Percentiles rank a stretch among this genome's conserved stretches.
Conservation (phyloP, 176 grass and related monocot species). For the Oryza coarctata region DNA sequence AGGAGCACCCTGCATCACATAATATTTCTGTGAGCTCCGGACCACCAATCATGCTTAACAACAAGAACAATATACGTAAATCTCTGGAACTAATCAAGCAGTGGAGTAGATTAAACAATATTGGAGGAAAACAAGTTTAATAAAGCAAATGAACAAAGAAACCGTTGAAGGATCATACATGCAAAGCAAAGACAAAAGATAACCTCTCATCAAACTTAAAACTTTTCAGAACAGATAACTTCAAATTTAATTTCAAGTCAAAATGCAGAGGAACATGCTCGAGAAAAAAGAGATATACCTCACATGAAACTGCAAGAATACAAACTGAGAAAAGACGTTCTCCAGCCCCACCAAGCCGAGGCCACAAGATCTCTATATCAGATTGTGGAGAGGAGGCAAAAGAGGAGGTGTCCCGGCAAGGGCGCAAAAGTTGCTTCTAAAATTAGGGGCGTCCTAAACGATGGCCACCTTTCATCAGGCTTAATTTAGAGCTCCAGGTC, state of each 20-base stretch:
- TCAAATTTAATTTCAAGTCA: constrained; percentile 11
- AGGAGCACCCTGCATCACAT: constrained; percentile 52
- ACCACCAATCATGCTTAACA: background rate
- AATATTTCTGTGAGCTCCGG: background rate
- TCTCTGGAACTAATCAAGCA: background rate
- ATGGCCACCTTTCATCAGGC: constrained; percentile 31
- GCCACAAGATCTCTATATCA: constrained; percentile 43
- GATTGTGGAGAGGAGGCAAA: constrained; percentile 50
- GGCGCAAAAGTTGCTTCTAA: constrained; percentile 28
- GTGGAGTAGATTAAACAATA: constrained; percentile 6
- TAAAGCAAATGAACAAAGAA: background rate
- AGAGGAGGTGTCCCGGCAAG: constrained; percentile 31
- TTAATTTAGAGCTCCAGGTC: constrained; percentile 38
- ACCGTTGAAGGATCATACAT: background rate
- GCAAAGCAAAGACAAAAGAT: background rate
- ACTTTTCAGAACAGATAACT: background rate
- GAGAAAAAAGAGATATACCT: constrained; percentile 27
- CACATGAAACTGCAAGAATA: constrained; percentile 54
- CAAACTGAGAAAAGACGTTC: constrained; percentile 30
- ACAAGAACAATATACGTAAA: background rate
- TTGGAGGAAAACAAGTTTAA: background rate
- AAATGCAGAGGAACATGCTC: background rate
- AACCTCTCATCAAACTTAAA: constrained; percentile 6
- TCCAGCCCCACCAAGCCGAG: constrained; percentile 47
- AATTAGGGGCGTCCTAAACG: constrained; percentile 33